Base-by-base conservation (phyloP, 768 basidiomycete species). In the Lentinula sp. region DNA sequence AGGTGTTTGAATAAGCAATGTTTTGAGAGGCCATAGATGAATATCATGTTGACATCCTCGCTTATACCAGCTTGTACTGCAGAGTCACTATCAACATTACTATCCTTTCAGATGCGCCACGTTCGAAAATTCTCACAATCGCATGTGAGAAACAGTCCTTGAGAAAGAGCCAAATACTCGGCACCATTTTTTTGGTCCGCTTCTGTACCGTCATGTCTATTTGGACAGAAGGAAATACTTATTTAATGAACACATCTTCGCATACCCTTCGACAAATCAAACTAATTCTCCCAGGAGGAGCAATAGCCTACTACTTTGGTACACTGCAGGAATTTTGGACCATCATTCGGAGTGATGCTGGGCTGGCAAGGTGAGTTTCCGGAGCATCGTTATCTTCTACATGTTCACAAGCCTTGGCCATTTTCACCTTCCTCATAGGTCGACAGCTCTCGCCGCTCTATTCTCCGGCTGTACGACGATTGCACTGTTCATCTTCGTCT, bases 241-340 rank as follows among this genome's bases (percentile, higher is more conserved):
- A 51, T 51, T 13, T 51, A 32, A 10, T 51, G 28, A 18, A 43
- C 46, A 23, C 43, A n/a, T 76, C 76, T 37, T 69, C 74, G 60
- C 85, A 91, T 70, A 82, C 84, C 1, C 69, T 83, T 60, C 79
- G 81, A 54, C 89, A 91, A 74, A 80, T 91, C 68, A 89, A 91
- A 69, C 85, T 91, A 59, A 82, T 90, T 50, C 67, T 91, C 10
- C 89, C 90, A n/a, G 89, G 90, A 10, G 84, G 77, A 1, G 67
- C 73, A 43, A 64, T 85, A 67, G 89, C 88, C 3, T 86, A 84
- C 69, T 82, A 82, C 67, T 75, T 91, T 34, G 78, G 80, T 35
- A 86, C 86, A 10, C 70, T 83, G 39, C 71, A 76, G 45, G 72
- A 83, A 65, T 76, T 89, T 63, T 76, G 77, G 71, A 56, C 75